Percentiles rank a stretch among this genome's conserved stretches.
These are phyloP conservation scores for Candida tropicalis DNA, from an alignment of 1,139 yeast genomes.

Conservation along the genomic window DNA sequence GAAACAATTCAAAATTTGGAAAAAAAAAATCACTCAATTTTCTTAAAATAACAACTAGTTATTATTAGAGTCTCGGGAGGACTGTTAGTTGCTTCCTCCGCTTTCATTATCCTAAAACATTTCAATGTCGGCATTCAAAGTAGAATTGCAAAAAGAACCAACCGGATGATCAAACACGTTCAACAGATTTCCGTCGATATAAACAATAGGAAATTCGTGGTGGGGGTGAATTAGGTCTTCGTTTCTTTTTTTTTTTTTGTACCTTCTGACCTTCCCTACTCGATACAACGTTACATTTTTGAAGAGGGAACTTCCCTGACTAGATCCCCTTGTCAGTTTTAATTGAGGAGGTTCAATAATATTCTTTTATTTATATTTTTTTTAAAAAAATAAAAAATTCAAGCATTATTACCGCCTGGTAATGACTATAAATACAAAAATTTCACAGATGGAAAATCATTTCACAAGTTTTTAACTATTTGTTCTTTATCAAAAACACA, in stretches of 20 bases:
- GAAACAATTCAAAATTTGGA: too few relatives aligned
- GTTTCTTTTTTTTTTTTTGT: not conserved
- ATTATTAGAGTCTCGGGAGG: not conserved
- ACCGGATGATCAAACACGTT: too few relatives aligned
- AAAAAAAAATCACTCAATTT: too few relatives aligned
- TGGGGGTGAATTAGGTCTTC: too few relatives aligned
- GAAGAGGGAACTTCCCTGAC: not conserved
- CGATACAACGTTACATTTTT: slow-evolving; percentile 1
- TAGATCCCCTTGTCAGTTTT: not conserved
- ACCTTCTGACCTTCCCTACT: not conserved
- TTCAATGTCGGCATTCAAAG: not conserved
- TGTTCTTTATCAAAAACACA: not conserved
- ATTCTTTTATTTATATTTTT: too few relatives aligned
- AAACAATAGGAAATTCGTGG: too few relatives aligned
- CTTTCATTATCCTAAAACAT: not conserved
- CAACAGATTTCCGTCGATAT: too few relatives aligned
- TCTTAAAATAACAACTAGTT: too few relatives aligned
- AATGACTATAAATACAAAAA: not conserved
- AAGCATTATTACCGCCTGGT: too few relatives aligned
- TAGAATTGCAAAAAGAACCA: too few relatives aligned
- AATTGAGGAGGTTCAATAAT: too few relatives aligned
- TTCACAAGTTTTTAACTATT: not conserved
- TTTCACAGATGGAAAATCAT: not conserved
- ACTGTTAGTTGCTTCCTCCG: not conserved
- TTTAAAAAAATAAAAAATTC: too few relatives aligned